Conservation (phyloP, 2,329 filamentous ascomycete genomes). For the Amesomyces nigricolor region DNA sequence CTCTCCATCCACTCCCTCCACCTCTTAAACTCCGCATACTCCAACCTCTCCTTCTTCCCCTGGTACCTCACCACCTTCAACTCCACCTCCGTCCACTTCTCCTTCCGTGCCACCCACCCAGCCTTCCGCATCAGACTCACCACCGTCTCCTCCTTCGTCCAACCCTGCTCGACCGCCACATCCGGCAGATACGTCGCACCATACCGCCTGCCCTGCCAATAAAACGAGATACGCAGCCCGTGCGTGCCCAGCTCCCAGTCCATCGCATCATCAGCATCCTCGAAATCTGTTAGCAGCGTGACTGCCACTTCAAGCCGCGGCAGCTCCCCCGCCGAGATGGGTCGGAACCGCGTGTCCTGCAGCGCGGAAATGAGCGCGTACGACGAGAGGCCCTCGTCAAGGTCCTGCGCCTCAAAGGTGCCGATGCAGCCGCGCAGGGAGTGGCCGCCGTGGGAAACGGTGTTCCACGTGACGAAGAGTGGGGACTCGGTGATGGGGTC, state of each 20-base stretch:
- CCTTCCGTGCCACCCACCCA: slow-evolving; percentile 78
- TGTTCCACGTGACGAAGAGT: slow-evolving; percentile 95
- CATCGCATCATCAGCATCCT: slow-evolving; percentile 63
- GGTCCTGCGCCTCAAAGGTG: slow-evolving; percentile 75
- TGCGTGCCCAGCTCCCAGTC: slow-evolving; percentile 87
- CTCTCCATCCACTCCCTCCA: slow-evolving; percentile 69
- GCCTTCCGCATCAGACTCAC: slow-evolving; percentile 90
- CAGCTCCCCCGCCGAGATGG: slow-evolving; percentile 50
- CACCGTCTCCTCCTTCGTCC: slow-evolving; percentile 88
- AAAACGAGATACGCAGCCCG: slow-evolving; percentile 81
- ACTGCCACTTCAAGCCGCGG: slow-evolving; percentile 59
- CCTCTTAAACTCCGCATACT: slow-evolving; percentile 67
- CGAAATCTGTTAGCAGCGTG: slow-evolving; percentile 81
- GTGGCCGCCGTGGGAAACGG: slow-evolving; percentile 54
- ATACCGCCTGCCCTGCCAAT: slow-evolving; percentile 64
- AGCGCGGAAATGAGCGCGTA: slow-evolving; percentile 79
- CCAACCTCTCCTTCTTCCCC: slow-evolving; percentile 68
- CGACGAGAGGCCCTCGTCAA: slow-evolving; percentile 65
- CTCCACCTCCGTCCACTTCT: slow-evolving; percentile 73
- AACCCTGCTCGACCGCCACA: slow-evolving; percentile 86
- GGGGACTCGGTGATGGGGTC: slow-evolving; percentile 51
- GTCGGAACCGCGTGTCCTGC: slow-evolving; percentile 57
- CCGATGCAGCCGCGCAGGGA: slow-evolving; percentile 90
- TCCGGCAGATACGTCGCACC: slow-evolving; percentile 90
- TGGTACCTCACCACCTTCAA: slow-evolving; percentile 80